Base-by-base conservation (phyloP, 495 filamentous ascomycete species). In the Chaetomium fimeti region DNA sequence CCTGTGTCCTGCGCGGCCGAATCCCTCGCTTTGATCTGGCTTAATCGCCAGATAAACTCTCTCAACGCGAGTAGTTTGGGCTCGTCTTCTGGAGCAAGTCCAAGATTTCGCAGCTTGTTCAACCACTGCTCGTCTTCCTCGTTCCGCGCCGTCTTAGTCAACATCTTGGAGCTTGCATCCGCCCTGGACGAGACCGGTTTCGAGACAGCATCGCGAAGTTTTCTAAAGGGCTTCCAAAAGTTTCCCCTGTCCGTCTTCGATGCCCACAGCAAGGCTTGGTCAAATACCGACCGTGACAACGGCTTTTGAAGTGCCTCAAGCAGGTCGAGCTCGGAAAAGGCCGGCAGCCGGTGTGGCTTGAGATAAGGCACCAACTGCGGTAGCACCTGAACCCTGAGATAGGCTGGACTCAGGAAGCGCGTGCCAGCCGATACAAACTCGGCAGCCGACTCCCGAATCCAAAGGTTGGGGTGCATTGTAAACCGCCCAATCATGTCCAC, bases 101-200 rank as follows among this genome's bases (percentile, higher is more conserved):
- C 93, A 43, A 94, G 84, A 65, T 90, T 93, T 36, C 91, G 84
- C 36, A 99, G 76, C 57, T 89, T 85, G 22, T 79, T 78, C n/a
- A 99, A 79, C 95, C 95, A 99, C 69, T 92, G 87, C 61, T 97
- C 92, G 73, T 99, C 95, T 73, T 97, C 93, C n/a, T 96, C 92
- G 69, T 93, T 97, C 71, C 85, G 92, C 0, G 81, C 66, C 1
- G 86, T 68, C 70, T 80, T 85, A 56, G 73, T 77, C 0, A 79
- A 64, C 18, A 74, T 67, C 36, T 75, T 70, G 45, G 71, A 67
- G 58, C 73, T 71, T 18, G 64, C 55, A 58, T 72, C 79, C 18
- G 66, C 68, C 60, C 74, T 69, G 29, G 67, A 69, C 7, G 65
- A 68, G 9, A 62, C 79, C 62, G 84, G 82, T 20, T 83, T 84